Evolutionary conservation across 2,329 filamentous ascomycete genomes (phyloP).

Genomic region (Amauroascus verrucosus): DNA sequence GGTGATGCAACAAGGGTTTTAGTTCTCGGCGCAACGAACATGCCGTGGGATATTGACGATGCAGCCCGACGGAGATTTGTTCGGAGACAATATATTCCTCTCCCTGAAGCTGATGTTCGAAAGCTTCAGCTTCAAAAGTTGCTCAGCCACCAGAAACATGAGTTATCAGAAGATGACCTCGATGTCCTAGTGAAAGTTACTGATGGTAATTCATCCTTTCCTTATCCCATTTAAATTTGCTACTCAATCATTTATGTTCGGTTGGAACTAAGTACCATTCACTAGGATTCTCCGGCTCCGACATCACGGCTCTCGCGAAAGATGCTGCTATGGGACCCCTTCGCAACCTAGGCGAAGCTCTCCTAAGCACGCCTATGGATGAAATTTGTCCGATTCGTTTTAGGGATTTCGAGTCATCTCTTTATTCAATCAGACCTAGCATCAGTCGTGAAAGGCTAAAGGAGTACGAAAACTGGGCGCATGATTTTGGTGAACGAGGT

Average conservation of each 20-base stretch:
- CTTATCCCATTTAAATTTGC: not conserved
- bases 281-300: slow-evolving; percentile 92
- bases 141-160: slow-evolving; percentile 78
- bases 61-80: slow-evolving; percentile 86
- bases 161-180: slow-evolving; percentile 61
- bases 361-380: slow-evolving; percentile 87
- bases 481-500: slow-evolving; percentile 82
- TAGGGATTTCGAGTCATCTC: slow-evolving; percentile 71
- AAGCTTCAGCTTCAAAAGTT: slow-evolving; percentile 68
- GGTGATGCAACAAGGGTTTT: slow-evolving; percentile 82
- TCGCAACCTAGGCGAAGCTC: slow-evolving; percentile 75
- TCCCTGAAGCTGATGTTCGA: slow-evolving; percentile 76
- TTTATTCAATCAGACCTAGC: slow-evolving; percentile 77
- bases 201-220: slow-evolving; percentile 54
- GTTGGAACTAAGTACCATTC: slow-evolving; percentile 2
- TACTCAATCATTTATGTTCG: slow-evolving; percentile 1
- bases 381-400: slow-evolving; percentile 81
- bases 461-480: slow-evolving; percentile 90
- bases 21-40: slow-evolving; percentile 87
- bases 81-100: slow-evolving; percentile 84
- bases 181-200: slow-evolving; percentile 65
- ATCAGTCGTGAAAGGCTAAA: slow-evolving; percentile 76
- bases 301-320: slow-evolving; percentile 93
- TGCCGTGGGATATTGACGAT: slow-evolving; percentile 97
- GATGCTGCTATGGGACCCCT: slow-evolving; percentile 96